Evolutionary conservation across 768 basidiomycete species (phyloP), one percentile per base, ranked within the genome.

Genomic region (Psilocybe azurescens): DNA sequence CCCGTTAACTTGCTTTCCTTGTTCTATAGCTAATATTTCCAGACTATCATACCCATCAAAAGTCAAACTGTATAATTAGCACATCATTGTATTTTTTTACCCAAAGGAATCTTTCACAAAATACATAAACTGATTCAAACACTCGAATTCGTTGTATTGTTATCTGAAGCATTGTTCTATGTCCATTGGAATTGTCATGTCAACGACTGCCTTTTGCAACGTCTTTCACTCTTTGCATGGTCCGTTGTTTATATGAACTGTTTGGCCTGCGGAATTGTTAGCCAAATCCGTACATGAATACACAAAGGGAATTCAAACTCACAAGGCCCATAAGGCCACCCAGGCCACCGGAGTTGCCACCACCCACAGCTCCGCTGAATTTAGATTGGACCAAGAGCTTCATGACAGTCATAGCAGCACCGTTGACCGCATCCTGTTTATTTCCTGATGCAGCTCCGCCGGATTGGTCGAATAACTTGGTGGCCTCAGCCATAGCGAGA

Each of bases 381-480:
- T 89, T 88, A 46, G 83, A 86, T 70, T 91, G 87, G 5, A 93
- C 86, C 48, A 94, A 70, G 44, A 95, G 78, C 77, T 95, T 94
- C 85, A 93, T 88, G 60, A 92, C 86, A 0, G 90, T 94, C 86
- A 89, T 88, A 3, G 89, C 93, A 49, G 94, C 94, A 11, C 90
- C 84, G 60, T 91, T 93, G 69, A 96, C 87, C 8, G 88, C 89
- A 68, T 94, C 92, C 69, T 96, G 94, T 77, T 92, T 93, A 71
- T 82, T 82, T 9, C 89, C 88, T 10, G 84, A 82, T 3, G 86
- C 78, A 3, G 85, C 82, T 7, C 87, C 86, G 18, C 89, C 90
- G 28, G 84, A 81, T 64, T 83, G 76, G 67, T 93, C 91, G 66
- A 95, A 91, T 53, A 93, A 75, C 71, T 92, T 90, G 14, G 83